Evolutionary conservation across 768 basidiomycete species (phyloP), one percentile per base, ranked within the genome.

Genomic region (Ramaria sp.): DNA sequence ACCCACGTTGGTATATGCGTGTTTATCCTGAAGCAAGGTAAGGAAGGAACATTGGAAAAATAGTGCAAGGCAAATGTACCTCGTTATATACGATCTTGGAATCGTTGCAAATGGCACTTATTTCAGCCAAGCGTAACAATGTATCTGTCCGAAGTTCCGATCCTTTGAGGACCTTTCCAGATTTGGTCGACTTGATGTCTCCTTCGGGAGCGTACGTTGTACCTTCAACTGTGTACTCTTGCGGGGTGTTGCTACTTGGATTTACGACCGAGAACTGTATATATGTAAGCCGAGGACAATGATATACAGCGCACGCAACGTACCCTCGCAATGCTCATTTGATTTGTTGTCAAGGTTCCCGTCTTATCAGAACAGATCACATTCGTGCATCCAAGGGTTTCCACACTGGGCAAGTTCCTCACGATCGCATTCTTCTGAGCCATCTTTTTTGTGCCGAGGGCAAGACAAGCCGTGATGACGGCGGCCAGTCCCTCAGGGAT

Each of bases 311-410:
- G 6, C 53, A 39, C 7, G 34, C 0, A 9, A 70, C 75, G 55
- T 69, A 89, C 86, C 70, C 75, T 81, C 33, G 90, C 86, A 22
- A 97, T 90, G 64, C 91, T 89, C 95, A 98, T 98, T 68, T 98
- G 95, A 70, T 91, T 96, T 13, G 92, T 96, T 10, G 93, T 96
- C 65, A 96, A 67, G 34, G 92, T 94, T 50, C 94, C 94, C 24
- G 95, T 99, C 78, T 99, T 99, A 73, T 99, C 95, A 3, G 92
- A 94, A 70, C 95, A 99, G 63, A 99, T 98, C 50, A 99, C 92
- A 67, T 96, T 97, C 43, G 94, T 96, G 74, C 93, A 94, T 0
- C 95, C 95, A 7, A 99, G 77, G 39, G 95, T 98, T 73, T 99
- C 95, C 33, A 99, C 96, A 61, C 88, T 91, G 7, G 95, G 96